Evolutionary conservation across 495 filamentous ascomycete genomes (phyloP).

Genomic region (Bryoglossum gracile): DNA sequence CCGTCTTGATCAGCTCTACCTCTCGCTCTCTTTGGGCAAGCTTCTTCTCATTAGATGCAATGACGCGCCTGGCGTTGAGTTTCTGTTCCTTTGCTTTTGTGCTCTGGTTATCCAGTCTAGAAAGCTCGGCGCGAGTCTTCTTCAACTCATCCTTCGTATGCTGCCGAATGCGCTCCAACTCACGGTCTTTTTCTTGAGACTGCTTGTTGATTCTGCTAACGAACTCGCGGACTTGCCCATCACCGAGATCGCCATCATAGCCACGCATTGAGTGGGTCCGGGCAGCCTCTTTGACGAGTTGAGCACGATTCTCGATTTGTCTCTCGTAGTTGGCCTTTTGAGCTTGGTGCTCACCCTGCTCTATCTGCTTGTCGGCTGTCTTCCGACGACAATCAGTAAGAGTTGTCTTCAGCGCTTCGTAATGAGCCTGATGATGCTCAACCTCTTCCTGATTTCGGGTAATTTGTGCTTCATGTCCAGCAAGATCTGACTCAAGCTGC

Average conservation of each 20-base stretch:
- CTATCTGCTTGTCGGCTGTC: slow-evolving; percentile 66
- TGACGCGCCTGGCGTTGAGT: slow-evolving; percentile 57
- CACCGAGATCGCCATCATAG: slow-evolving; percentile 71
- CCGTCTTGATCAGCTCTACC: slow-evolving; percentile 62
- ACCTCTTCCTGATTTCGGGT: slow-evolving; percentile 54
- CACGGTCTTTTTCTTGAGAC: slow-evolving; percentile 66
- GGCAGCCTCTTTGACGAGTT: slow-evolving; percentile 70
- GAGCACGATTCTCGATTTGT: slow-evolving; percentile 59
- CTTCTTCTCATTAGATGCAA: slow-evolving; percentile 61
- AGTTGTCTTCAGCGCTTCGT: slow-evolving; percentile 54
- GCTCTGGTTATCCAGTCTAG: slow-evolving; percentile 60
- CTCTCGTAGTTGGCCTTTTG: slow-evolving; percentile 81
- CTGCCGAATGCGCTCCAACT: slow-evolving; percentile 63
- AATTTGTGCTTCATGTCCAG: slow-evolving; percentile 72
- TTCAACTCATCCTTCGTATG: slow-evolving; percentile 65
- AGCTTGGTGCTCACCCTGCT: slow-evolving; percentile 76
- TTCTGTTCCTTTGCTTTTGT: slow-evolving; percentile 64
- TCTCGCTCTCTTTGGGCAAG: slow-evolving; percentile 53
- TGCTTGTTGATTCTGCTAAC: slow-evolving; percentile 68
- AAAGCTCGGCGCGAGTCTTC: slow-evolving; percentile 56
- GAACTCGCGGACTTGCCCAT: slow-evolving; percentile 65
- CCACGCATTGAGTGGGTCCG: slow-evolving; percentile 75
- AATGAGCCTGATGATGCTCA: slow-evolving; percentile 51
- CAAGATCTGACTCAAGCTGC: slow-evolving; percentile 66
- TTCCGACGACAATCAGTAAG: slow-evolving; percentile 50